These are phyloP conservation scores for Xylaria grammica DNA, from an alignment of 495 filamentous ascomycete species.

Conservation along the genomic window DNA sequence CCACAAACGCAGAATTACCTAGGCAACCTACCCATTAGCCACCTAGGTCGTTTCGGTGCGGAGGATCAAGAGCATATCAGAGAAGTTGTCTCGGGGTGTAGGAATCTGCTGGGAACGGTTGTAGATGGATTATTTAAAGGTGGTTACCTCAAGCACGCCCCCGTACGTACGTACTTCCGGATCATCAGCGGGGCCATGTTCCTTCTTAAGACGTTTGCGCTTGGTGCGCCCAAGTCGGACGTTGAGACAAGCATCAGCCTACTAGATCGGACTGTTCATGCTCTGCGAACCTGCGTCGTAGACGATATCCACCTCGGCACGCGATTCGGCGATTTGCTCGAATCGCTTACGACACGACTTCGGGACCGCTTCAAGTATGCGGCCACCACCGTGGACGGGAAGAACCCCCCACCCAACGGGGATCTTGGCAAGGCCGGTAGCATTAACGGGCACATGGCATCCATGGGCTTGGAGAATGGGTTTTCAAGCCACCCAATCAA, in stretches of 20 bases:
- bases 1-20: slow-evolving; percentile 64
- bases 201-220: slow-evolving; percentile 88
- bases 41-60: slow-evolving; percentile 59
- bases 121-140: slow-evolving; percentile 81
- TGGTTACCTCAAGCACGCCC: slow-evolving; percentile 87
- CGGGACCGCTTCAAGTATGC: slow-evolving; percentile 74
- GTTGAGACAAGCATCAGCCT: slow-evolving; percentile 80
- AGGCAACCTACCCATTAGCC: slow-evolving; percentile 59
- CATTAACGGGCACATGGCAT: slow-evolving; percentile 35
- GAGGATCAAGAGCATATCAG: slow-evolving; percentile 79
- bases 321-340: slow-evolving; percentile 89
- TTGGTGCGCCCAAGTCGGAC: slow-evolving; percentile 88
- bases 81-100: slow-evolving; percentile 86
- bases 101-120: slow-evolving; percentile 81
- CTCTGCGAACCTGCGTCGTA: slow-evolving; percentile 82
- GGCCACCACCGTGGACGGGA: slow-evolving; percentile 46
- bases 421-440: slow-evolving; percentile 30
- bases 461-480: slow-evolving; percentile 40
- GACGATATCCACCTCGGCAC: slow-evolving; percentile 97
- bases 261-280: slow-evolving; percentile 79
- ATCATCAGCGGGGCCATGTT: slow-evolving; percentile 96
- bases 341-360: slow-evolving; percentile 76
- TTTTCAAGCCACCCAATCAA: slow-evolving; percentile 34
- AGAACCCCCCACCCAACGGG: slow-evolving; percentile 40
- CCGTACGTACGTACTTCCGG: slow-evolving; percentile 91